phyloP scores from a whole-genome alignment of 2,329 filamentous ascomycete genomes.

The Ophiostoma perfectum region DNA sequence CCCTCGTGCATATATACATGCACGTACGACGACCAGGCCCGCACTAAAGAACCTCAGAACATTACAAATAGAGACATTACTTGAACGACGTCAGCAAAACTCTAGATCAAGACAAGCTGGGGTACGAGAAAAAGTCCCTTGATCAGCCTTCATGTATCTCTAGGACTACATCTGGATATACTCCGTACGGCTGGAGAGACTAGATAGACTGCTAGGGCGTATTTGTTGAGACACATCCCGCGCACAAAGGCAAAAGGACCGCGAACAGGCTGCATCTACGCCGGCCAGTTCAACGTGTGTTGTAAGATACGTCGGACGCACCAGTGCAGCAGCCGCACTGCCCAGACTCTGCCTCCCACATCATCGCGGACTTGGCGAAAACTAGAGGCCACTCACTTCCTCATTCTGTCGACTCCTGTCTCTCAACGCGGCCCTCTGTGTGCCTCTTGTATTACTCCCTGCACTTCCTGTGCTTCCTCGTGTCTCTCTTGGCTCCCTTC shows the following conservation, averaged over 20 bases:
- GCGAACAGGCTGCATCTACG: background rate
- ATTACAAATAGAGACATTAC: background rate
- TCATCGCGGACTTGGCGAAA: slow-evolving; percentile 6
- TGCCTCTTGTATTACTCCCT: background rate
- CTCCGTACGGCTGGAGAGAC: background rate
- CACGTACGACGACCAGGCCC: background rate
- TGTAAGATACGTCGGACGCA: background rate
- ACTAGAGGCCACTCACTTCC: slow-evolving; percentile 1
- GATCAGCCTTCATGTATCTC: background rate
- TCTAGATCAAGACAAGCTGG: background rate
- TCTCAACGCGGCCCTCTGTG: background rate
- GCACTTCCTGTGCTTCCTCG: background rate
- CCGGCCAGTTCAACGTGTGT: background rate
- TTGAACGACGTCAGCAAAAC: too few relatives aligned
- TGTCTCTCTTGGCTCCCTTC: background rate
- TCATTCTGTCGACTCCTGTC: background rate
- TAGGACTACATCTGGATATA: background rate
- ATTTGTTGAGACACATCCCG: background rate
- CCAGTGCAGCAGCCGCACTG: background rate
- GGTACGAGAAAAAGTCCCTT: background rate
- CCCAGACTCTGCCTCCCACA: background rate
- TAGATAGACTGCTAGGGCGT: background rate
- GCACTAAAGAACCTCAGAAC: background rate
- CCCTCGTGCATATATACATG: slow-evolving; percentile 3
- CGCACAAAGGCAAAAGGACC: background rate